These are phyloP conservation scores for Hydnomerulius pinastri DNA, from an alignment of 768 basidiomycete species.

Conservation along the genomic window DNA sequence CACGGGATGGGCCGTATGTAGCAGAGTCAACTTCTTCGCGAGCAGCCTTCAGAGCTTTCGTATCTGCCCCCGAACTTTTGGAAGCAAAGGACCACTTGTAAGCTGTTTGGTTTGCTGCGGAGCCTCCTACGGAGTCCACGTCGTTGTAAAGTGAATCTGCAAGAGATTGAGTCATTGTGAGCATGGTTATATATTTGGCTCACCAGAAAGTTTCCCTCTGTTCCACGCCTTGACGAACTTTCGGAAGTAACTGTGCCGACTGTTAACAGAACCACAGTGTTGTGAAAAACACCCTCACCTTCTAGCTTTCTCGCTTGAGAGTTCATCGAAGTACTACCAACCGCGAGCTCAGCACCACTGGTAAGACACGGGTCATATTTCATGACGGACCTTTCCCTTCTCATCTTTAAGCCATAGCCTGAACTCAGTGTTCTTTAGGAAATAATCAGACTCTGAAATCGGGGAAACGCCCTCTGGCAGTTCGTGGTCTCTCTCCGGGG, in stretches of 20 bases:
- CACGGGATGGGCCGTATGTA: constrained; percentile 34
- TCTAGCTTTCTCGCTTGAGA: constrained; percentile 79
- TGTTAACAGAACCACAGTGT: constrained; percentile 29
- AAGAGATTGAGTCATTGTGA: neutral
- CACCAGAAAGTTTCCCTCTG: constrained; percentile 69
- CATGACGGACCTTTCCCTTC: constrained; percentile 51
- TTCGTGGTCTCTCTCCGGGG: constrained; percentile 42
- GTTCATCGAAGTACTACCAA: constrained; percentile 79
- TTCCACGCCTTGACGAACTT: constrained; percentile 96
- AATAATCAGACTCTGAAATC: constrained; percentile 86
- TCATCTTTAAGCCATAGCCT: constrained; percentile 82
- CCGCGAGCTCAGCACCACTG: constrained; percentile 18
- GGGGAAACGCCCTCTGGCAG: constrained; percentile 59
- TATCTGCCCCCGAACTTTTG: constrained; percentile 60
- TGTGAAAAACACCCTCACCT: constrained; percentile 47
- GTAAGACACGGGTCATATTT: neutral
- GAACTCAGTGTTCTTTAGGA: constrained; percentile 86
- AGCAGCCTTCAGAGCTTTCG: constrained; percentile 55
- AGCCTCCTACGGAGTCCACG: constrained; percentile 52
- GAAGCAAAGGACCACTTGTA: constrained; percentile 90
- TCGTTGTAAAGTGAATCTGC: constrained; percentile 62
- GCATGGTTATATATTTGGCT: constrained; percentile 2
- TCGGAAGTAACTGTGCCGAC: constrained; percentile 72
- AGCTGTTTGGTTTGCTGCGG: constrained; percentile 70
- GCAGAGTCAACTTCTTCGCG: constrained; percentile 58